Conservation (phyloP, 2,329 filamentous ascomycete species). For the Colletotrichum graminicola region DNA sequence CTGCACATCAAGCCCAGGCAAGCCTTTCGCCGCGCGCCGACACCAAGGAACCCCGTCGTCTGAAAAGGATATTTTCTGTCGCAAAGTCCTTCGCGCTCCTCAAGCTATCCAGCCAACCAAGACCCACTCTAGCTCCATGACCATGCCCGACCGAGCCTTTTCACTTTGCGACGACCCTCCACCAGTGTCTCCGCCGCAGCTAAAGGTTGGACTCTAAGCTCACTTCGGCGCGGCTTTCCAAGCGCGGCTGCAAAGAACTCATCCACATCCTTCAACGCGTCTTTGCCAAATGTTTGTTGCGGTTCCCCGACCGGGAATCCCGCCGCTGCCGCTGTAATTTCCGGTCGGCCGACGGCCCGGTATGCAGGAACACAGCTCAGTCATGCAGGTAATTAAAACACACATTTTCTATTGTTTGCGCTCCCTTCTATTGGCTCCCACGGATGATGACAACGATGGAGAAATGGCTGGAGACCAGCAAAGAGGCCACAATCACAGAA, state of each 20-base stretch:
- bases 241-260: slow-evolving; percentile 28
- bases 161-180: slow-evolving; percentile 13
- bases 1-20: slow-evolving; percentile 19
- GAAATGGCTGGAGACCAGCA: slow-evolving; percentile 50
- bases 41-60: slow-evolving; percentile 24
- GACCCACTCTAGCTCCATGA: slow-evolving; percentile 31
- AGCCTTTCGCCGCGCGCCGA: slow-evolving; percentile 22
- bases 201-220: slow-evolving; percentile 12
- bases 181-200: slow-evolving; percentile 1
- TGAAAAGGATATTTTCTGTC: slow-evolving; percentile 13
- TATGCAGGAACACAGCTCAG: slow-evolving; percentile 36
- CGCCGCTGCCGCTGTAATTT: slow-evolving; percentile 16
- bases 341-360: slow-evolving; percentile 17
- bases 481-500: slow-evolving; percentile 54
- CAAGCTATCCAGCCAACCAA: slow-evolving; percentile 1
- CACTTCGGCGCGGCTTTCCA: slow-evolving; percentile 1
- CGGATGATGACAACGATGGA: slow-evolving; percentile 58
- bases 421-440: slow-evolving; percentile 41
- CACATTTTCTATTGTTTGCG: slow-evolving; percentile 32
- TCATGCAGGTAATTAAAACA: slow-evolving; percentile 41
- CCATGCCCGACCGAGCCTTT: slow-evolving; percentile 19
- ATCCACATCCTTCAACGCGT: slow-evolving; percentile 37
- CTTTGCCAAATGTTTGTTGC: slow-evolving; percentile 27
- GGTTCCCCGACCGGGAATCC: slow-evolving; percentile 13
- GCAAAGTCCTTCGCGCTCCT: slow-evolving; percentile 9